Conservation (phyloP, 192 early-diverging fungal genomes). For the Coemansia sp. region DNA sequence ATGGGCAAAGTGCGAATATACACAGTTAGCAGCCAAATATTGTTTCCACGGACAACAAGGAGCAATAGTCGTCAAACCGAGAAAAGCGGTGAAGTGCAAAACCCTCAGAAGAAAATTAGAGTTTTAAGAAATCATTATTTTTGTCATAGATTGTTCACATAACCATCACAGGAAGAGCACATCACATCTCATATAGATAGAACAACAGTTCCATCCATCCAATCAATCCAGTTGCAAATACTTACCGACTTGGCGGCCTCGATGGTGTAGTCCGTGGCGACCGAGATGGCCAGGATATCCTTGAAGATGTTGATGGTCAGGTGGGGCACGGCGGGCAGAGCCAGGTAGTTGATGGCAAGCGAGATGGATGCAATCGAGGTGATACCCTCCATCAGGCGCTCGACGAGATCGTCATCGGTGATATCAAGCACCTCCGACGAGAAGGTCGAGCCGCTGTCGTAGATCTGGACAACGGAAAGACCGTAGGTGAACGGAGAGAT, state of each 20-base stretch:
- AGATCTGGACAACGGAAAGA: conserved; percentile 90
- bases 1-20: no score
- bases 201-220: no score
- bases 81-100: conserved; percentile 11
- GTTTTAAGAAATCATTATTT: conserved; percentile 57
- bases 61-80: no score
- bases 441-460: conserved; percentile 90
- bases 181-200: neutral
- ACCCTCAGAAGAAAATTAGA: conserved; percentile 76
- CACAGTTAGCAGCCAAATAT: no score
- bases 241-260: conserved; percentile 73
- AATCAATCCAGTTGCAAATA: conserved; percentile 25
- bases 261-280: conserved; percentile 90
- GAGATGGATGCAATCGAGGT: conserved; percentile 81
- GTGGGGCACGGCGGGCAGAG: conserved; percentile 92
- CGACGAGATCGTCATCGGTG: conserved; percentile 68
- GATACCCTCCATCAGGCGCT: conserved; percentile 69
- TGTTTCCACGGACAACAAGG: no score
- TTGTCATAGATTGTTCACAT: conserved; percentile 54
- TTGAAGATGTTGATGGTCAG: conserved; percentile 96
- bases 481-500: conserved; percentile 99
- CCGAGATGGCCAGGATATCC: conserved; percentile 88
- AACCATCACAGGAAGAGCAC: conserved; percentile 38
- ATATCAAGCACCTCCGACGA: conserved; percentile 87
- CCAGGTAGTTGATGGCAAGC: conserved; percentile 72